A percentile compares a stretch with the other conserved stretches of the same genome.
Conservation (phyloP, 164 flowering plant species). For the Akebia trifoliata region DNA sequence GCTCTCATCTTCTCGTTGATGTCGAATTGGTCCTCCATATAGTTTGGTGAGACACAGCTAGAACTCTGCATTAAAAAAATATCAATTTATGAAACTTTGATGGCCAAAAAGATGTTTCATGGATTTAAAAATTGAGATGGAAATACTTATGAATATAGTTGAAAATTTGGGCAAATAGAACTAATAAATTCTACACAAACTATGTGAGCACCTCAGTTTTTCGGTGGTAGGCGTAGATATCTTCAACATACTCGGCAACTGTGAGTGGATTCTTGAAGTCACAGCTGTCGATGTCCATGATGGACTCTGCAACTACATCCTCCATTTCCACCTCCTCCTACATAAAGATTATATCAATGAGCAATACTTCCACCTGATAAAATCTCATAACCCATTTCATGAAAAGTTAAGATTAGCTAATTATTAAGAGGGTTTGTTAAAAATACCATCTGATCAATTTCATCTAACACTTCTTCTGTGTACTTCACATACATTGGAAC, state of each 20-base stretch:
- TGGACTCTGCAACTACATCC: conserved; percentile 45
- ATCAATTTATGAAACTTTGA: not conserved
- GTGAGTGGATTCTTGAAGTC: conserved; percentile 68
- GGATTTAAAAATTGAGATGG: conserved; percentile 2
- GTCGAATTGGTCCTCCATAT: conserved; percentile 65
- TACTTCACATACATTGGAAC: conserved; percentile 65
- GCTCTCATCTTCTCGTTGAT: conserved; percentile 83
- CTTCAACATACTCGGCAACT: conserved; percentile 77
- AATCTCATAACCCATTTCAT: not conserved
- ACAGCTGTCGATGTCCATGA: conserved; percentile 57
- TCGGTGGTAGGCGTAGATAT: conserved; percentile 57
- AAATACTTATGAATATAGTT: too few relatives aligned
- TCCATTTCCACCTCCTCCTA: conserved; percentile 75
- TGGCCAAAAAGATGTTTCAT: not conserved
- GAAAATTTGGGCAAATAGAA: not conserved
- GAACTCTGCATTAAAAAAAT: conserved; percentile 36
- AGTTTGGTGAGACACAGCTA: conserved; percentile 52
- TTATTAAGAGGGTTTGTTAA: not conserved
- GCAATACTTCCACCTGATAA: not conserved
- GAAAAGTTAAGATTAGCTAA: not conserved
- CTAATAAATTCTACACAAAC: not conserved
- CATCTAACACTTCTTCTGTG: conserved; percentile 70
- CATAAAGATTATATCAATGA: conserved; percentile 5
- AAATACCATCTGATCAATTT: conserved; percentile 62
- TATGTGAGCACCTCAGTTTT: conserved; percentile 38